Conservation (phyloP, 345 rosid genomes). For the Sisymbrium altissimum region DNA sequence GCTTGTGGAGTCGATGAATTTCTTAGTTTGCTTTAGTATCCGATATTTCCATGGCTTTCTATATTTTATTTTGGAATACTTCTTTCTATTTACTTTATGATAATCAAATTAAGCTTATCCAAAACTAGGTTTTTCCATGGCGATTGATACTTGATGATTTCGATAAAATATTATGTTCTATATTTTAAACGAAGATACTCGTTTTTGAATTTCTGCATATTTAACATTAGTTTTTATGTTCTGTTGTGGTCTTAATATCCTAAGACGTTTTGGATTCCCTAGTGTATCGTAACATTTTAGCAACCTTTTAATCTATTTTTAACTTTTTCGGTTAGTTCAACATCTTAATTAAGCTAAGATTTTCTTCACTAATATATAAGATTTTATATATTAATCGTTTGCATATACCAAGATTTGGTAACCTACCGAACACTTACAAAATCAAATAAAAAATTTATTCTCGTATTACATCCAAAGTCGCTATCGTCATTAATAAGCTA, state of each 20-base stretch:
- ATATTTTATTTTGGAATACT: not conserved
- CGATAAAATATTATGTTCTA: not conserved
- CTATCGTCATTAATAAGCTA: too few relatives aligned
- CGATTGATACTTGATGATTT: not conserved
- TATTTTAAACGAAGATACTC: not conserved
- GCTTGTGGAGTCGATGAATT: not conserved
- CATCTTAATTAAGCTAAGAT: too few relatives aligned
- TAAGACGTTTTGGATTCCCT: too few relatives aligned
- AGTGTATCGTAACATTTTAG: not conserved
- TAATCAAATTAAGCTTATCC: slow-evolving; percentile 7
- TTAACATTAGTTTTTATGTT: not conserved
- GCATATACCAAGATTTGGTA: too few relatives aligned
- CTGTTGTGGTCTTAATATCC: not conserved
- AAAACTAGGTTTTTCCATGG: slow-evolving; percentile 6
- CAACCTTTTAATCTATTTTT: not conserved
- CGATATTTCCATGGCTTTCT: not conserved
- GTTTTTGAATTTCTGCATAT: not conserved
- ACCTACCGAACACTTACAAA: too few relatives aligned
- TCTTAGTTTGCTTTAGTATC: not conserved
- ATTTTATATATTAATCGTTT: too few relatives aligned
- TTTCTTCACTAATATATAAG: too few relatives aligned
- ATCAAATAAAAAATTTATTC: too few relatives aligned
- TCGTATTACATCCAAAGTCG: too few relatives aligned
- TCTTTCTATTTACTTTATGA: not conserved
- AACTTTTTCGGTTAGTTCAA: not conserved